Conservation (phyloP, 2,329 filamentous ascomycete species). For the Ophiostoma perfectum region DNA sequence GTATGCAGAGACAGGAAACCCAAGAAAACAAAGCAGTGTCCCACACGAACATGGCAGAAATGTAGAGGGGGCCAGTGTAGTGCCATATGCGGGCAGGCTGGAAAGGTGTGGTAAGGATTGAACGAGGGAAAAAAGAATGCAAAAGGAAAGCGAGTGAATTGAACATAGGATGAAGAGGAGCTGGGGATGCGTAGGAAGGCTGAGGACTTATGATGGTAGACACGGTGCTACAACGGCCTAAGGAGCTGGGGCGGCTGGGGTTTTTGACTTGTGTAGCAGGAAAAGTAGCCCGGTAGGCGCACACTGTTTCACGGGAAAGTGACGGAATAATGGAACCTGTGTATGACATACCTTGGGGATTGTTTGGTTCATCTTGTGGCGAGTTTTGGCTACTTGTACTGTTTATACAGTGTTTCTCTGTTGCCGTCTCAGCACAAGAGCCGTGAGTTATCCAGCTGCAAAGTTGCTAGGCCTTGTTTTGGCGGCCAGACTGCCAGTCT, state of each 20-base stretch:
- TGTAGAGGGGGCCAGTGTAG: not conserved
- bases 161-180: not conserved
- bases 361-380: constrained; percentile 12
- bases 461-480: not conserved
- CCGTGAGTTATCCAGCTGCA: not conserved
- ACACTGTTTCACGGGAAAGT: constrained; percentile 7
- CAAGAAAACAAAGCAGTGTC: not conserved
- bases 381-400: not conserved
- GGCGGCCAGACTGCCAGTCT: not conserved
- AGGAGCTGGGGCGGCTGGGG: not conserved
- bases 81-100: not conserved
- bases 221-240: not conserved
- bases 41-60: not conserved
- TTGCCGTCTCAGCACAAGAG: not conserved
- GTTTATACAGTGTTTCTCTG: not conserved
- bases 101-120: not conserved
- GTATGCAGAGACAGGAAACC: constrained; percentile 8
- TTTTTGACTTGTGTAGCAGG: not conserved
- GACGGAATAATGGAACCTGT: not conserved
- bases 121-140: not conserved
- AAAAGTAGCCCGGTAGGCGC: not conserved
- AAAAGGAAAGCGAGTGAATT: not conserved
- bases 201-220: not conserved
- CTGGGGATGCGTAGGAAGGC: not conserved
- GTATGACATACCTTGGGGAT: constrained; percentile 16